Conservation (phyloP, 192 early-diverging fungal genomes). For the Phycomyces blakesleeanus region DNA sequence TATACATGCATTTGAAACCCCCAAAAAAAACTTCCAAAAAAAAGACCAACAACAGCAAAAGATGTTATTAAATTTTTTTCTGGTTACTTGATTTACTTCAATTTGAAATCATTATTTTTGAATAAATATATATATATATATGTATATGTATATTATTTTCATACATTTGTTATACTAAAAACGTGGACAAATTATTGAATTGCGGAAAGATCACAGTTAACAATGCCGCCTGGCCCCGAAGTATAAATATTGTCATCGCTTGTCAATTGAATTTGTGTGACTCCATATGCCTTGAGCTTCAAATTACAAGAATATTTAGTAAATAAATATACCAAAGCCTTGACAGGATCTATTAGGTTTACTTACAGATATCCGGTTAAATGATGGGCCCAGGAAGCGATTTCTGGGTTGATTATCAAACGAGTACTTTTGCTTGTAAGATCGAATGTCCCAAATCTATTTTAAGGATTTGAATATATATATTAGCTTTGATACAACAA, state of each 20-base stretch:
- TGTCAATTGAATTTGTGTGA: constrained; percentile 57
- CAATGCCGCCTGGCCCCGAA: constrained; percentile 60
- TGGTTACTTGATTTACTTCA: no score
- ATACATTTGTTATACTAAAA: neutral
- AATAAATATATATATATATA: no score
- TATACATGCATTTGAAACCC: no score
- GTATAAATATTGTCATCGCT: constrained; percentile 49
- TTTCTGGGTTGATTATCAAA: constrained; percentile 46
- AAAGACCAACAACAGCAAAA: no score
- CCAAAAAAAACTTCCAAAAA: no score
- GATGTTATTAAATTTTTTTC: no score
- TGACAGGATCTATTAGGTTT: neutral
- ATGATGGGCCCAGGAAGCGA: constrained; percentile 44
- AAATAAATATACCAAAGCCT: neutral
- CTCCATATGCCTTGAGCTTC: constrained; percentile 56
- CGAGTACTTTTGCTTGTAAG: constrained; percentile 40
- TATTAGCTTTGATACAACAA: no score
- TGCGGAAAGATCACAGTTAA: constrained; percentile 21
- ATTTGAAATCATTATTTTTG: no score
- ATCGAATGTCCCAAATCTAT: constrained; percentile 51
- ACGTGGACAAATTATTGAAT: neutral
- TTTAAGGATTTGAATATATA: no score
- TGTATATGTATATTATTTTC: no score
- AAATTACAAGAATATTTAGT: neutral
- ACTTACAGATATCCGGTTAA: constrained; percentile 48